Evolutionary conservation across 306 rosid genomes (phyloP).

Genomic region (Styphnolobium japonicum): DNA sequence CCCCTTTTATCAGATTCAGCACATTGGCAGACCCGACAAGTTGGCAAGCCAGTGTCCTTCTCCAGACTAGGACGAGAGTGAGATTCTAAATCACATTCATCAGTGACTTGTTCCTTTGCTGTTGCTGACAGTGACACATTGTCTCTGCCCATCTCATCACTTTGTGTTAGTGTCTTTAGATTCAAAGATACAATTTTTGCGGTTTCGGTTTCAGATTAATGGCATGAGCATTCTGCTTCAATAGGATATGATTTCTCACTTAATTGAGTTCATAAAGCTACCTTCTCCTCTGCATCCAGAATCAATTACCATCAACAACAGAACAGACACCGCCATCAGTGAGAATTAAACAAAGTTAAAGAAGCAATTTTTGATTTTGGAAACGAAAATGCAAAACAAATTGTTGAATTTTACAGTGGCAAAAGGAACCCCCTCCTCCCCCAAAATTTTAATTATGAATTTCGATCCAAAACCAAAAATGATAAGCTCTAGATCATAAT

Average conservation of each 20-base stretch:
- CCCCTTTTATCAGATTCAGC: slow-evolving; percentile 85
- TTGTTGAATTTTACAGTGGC: neutral
- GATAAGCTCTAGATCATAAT: neutral
- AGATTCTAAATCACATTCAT: slow-evolving; percentile 47
- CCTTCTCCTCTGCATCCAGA: slow-evolving; percentile 6
- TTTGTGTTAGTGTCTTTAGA: slow-evolving; percentile 14
- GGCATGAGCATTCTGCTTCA: slow-evolving; percentile 34
- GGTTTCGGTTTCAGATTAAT: slow-evolving; percentile 30
- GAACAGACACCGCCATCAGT: neutral
- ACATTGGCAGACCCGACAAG: slow-evolving; percentile 98
- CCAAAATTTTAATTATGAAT: neutral
- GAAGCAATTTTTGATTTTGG: neutral
- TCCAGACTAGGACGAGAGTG: slow-evolving; percentile 57
- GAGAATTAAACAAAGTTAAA: neutral
- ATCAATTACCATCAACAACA: neutral
- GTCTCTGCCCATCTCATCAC: slow-evolving; percentile 48
- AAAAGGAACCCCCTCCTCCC: neutral
- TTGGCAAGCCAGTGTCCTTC: slow-evolving; percentile 47
- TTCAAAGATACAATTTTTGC: slow-evolving; percentile 13
- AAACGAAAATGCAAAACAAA: neutral
- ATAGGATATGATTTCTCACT: slow-evolving; percentile 2
- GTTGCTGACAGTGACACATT: slow-evolving; percentile 21
- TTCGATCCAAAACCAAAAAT: neutral
- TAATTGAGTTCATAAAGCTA: slow-evolving; percentile 25
- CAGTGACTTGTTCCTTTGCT: slow-evolving; percentile 34